Percentiles rank a stretch among this genome's conserved stretches.
Conservation (phyloP, 2,329 filamentous ascomycete species). For the Cladosporium phlei region DNA sequence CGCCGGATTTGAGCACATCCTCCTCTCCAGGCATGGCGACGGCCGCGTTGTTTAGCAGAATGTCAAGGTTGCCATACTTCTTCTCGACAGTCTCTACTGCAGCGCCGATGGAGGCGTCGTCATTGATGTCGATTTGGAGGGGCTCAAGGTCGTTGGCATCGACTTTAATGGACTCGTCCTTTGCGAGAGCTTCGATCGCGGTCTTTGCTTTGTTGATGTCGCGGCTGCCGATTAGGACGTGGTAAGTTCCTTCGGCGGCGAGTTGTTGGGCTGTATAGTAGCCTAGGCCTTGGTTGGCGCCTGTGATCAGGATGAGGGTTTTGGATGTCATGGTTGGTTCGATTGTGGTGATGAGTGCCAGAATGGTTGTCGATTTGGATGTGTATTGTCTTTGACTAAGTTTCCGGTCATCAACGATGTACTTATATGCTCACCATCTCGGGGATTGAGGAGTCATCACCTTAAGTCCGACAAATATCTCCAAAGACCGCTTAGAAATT, state of each 20-base stretch:
- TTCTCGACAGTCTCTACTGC: constrained; percentile 22
- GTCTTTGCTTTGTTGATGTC: constrained; percentile 36
- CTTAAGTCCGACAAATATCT: too few relatives aligned
- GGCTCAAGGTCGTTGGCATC: constrained; percentile 20
- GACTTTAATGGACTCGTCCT: constrained; percentile 29
- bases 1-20: constrained; percentile 11
- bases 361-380: too few relatives aligned
- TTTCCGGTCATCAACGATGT: too few relatives aligned
- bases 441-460: too few relatives aligned
- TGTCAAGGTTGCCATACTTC: constrained; percentile 30
- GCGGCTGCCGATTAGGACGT: constrained; percentile 39
- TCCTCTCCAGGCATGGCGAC: constrained; percentile 20
- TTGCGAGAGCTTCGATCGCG: constrained; percentile 27
- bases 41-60: constrained; percentile 39
- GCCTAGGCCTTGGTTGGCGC: constrained; percentile 43
- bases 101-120: constrained; percentile 22
- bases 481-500: too few relatives aligned
- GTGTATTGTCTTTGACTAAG: neutral
- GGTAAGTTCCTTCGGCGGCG: constrained; percentile 30
- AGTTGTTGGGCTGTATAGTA: constrained; percentile 38
- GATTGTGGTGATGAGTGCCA: too few relatives aligned
- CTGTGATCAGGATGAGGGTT: constrained; percentile 36
- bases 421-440: too few relatives aligned
- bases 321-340: constrained; percentile 13
- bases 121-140: constrained; percentile 25